Evolutionary conservation across 495 filamentous ascomycete species (phyloP).

Genomic region (Entonaema liquescens): DNA sequence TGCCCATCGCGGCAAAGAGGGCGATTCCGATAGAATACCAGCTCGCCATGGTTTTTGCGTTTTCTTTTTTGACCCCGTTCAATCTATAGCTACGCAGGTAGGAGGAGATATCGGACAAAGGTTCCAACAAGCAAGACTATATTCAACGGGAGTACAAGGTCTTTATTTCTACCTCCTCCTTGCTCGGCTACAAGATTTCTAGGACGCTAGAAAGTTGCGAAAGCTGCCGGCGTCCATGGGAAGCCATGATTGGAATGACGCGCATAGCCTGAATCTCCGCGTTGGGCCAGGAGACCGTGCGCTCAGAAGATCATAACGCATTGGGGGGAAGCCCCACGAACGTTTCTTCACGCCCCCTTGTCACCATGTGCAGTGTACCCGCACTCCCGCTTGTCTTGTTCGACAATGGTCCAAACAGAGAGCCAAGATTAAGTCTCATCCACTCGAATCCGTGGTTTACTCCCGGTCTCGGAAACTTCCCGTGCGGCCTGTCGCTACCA

Average conservation of each 20-base stretch:
- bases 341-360: constrained; percentile 9
- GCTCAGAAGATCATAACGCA: constrained; percentile 23
- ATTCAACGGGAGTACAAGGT: background rate
- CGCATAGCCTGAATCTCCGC: constrained; percentile 37
- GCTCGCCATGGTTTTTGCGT: constrained; percentile 26
- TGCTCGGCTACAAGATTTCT: constrained; percentile 20
- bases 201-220: constrained; percentile 1
- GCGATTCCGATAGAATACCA: constrained; percentile 58
- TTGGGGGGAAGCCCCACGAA: constrained; percentile 23
- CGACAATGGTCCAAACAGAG: background rate
- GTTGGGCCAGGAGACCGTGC: constrained; percentile 11
- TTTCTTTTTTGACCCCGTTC: background rate
- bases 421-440: constrained; percentile 9
- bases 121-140: constrained; percentile 1
- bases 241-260: constrained; percentile 20
- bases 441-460: background rate
- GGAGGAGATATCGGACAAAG: background rate
- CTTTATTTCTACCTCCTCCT: constrained; percentile 17
- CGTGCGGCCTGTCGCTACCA: constrained; percentile 9
- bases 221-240: constrained; percentile 5
- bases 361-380: constrained; percentile 27
- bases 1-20: constrained; percentile 64
- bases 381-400: background rate
- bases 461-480: constrained; percentile 23
- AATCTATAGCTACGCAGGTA: background rate